Evolutionary conservation across 495 filamentous ascomycete genomes (phyloP).

Genomic region (Hypoxylon crocopeplum): DNA sequence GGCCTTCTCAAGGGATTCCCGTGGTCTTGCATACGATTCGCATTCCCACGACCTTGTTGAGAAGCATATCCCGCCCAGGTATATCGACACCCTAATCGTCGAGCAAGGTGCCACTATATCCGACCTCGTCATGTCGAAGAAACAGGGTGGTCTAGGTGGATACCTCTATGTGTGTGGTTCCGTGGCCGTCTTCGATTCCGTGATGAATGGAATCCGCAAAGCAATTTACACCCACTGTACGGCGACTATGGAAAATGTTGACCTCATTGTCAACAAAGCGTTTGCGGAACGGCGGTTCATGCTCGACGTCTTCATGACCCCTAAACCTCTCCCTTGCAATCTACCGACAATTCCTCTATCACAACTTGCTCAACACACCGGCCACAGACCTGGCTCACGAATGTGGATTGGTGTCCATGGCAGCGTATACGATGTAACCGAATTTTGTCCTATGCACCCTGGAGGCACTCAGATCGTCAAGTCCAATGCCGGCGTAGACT

Average conservation of each 20-base stretch:
- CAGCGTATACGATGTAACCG: conserved; percentile 57
- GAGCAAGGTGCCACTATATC: conserved; percentile 55
- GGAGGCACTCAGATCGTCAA: conserved; percentile 58
- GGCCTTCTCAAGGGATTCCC: conserved; percentile 56
- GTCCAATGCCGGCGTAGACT: conserved; percentile 60
- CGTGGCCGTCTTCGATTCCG: conserved; percentile 60
- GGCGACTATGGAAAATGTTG: conserved; percentile 53
- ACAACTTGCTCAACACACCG: conserved; percentile 56
- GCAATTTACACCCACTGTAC: conserved; percentile 58
- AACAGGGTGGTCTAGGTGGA: conserved; percentile 57
- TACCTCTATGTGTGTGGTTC: conserved; percentile 61
- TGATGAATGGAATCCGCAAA: conserved; percentile 57
- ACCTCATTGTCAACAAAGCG: conserved; percentile 55
- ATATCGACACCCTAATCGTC: conserved; percentile 56
- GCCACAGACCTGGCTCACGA: conserved; percentile 53
- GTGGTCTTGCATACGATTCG: conserved; percentile 54
- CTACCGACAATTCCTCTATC: conserved; percentile 54
- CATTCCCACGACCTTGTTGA: conserved; percentile 49
- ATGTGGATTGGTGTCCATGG: conserved; percentile 62
- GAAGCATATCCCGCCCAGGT: conserved; percentile 56
- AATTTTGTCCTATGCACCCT: conserved; percentile 58
- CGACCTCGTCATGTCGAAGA: conserved; percentile 61
- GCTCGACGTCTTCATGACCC: conserved; percentile 64
- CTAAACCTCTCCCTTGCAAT: conserved; percentile 56
- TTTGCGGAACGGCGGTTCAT: conserved; percentile 61